phyloP scores from a whole-genome alignment of 2,329 filamentous ascomycete genomes.

The Ceratocystis smalleyi region DNA sequence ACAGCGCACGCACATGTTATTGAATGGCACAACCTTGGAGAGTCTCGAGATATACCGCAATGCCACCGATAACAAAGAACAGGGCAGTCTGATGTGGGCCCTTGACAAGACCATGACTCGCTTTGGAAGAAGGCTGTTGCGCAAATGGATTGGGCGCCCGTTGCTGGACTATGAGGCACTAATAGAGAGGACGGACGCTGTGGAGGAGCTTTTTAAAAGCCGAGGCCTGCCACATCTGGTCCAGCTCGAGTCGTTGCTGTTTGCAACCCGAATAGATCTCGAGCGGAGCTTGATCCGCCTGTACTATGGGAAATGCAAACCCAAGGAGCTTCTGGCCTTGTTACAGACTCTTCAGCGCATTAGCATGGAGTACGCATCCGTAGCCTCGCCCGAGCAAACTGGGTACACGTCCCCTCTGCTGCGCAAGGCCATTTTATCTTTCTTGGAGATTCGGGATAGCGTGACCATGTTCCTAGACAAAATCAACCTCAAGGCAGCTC shows the following conservation, averaged over 20 bases:
- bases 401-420: slow-evolving; percentile 60
- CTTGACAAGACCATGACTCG: slow-evolving; percentile 82
- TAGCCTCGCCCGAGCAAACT: slow-evolving; percentile 48
- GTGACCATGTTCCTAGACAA: slow-evolving; percentile 64
- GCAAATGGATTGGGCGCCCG: slow-evolving; percentile 90
- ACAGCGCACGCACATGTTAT: slow-evolving; percentile 81
- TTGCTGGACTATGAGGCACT: slow-evolving; percentile 61
- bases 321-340: slow-evolving; percentile 71
- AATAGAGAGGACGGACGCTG: slow-evolving; percentile 65
- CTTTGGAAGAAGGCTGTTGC: slow-evolving; percentile 71
- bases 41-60: slow-evolving; percentile 95
- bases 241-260: slow-evolving; percentile 55
- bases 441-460: slow-evolving; percentile 61
- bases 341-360: slow-evolving; percentile 76
- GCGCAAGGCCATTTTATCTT: slow-evolving; percentile 51
- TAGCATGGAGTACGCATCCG: slow-evolving; percentile 55
- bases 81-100: slow-evolving; percentile 89
- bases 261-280: slow-evolving; percentile 56
- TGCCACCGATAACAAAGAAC: slow-evolving; percentile 68
- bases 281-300: slow-evolving; percentile 89
- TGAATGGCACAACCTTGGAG: slow-evolving; percentile 87
- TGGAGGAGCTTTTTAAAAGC: slow-evolving; percentile 67
- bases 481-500: slow-evolving; percentile 72
- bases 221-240: slow-evolving; percentile 53
- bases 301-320: slow-evolving; percentile 90